phyloP scores from a whole-genome alignment of 768 basidiomycete genomes.

The Auriscalpium vulgare region DNA sequence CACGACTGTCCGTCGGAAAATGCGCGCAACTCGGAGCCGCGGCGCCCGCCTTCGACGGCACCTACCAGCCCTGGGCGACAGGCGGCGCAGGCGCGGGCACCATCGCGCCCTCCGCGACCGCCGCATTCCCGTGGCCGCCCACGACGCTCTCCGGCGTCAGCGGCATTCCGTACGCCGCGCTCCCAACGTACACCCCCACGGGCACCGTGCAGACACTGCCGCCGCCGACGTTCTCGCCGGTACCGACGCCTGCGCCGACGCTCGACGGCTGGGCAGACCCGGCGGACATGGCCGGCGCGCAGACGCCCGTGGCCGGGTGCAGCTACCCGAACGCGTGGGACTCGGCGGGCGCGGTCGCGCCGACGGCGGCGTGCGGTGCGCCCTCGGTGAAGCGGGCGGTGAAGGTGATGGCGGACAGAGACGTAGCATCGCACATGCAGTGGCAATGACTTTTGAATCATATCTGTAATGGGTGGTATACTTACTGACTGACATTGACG shows the following conservation, averaged over 20 bases:
- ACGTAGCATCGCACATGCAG: too few species aligned
- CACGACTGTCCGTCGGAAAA: conserved; percentile 52
- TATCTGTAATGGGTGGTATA: too few species aligned
- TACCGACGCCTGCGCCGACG: conserved; percentile 23
- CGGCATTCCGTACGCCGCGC: conserved; percentile 23
- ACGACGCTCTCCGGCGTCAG: conserved; percentile 39
- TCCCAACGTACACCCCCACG: conserved; percentile 61
- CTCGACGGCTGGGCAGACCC: conserved; percentile 53
- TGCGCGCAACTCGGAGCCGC: conserved; percentile 49
- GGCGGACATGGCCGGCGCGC: conserved; percentile 42
- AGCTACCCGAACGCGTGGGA: conserved; percentile 54
- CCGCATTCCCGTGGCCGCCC: conserved; percentile 49
- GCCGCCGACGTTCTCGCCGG: conserved; percentile 39
- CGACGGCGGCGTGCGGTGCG: conserved; percentile 11
- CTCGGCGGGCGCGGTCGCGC: conserved; percentile 9
- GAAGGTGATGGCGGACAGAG: too few species aligned
- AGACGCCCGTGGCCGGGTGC: conserved; percentile 58
- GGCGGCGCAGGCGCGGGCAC: conserved; percentile 50
- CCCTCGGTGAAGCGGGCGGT: too few species aligned
- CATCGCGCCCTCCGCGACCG: conserved; percentile 33
- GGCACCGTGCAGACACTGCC: conserved; percentile 49
- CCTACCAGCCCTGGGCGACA: conserved; percentile 58
- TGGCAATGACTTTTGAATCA: too few species aligned
- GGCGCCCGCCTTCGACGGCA: conserved; percentile 28
- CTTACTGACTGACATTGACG: too few species aligned